Evolutionary conservation across 257 asterid species (phyloP).

Genomic region (Catharanthus roseus): DNA sequence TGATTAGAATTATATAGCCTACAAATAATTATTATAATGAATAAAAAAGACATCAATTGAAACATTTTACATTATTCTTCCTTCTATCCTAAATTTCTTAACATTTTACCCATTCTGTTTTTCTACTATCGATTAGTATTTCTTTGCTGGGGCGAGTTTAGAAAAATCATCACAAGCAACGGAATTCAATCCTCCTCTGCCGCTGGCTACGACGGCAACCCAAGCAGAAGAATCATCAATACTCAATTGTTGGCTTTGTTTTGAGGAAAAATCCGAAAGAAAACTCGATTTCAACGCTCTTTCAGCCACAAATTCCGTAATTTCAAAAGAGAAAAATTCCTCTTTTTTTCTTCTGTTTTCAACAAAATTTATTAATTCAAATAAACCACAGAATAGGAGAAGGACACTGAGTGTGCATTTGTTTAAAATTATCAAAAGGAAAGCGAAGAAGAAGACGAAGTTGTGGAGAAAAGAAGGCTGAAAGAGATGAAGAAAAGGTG

Average conservation of each 20-base stretch:
- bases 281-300: slow-evolving; percentile 90
- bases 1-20: too few species aligned
- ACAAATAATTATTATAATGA: too few species aligned
- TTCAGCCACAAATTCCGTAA: slow-evolving; percentile 85
- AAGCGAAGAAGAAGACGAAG: slow-evolving; percentile 5
- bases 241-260: slow-evolving; percentile 27
- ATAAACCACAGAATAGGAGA: background rate
- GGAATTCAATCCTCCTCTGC: slow-evolving; percentile 44
- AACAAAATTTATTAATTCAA: background rate
- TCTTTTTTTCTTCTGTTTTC: background rate
- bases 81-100: too few species aligned
- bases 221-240: slow-evolving; percentile 30
- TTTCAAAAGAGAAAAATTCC: background rate
- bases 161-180: slow-evolving; percentile 75
- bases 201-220: slow-evolving; percentile 38
- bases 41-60: too few species aligned
- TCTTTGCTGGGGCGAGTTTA: too few species aligned
- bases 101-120: too few species aligned
- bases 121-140: too few species aligned
- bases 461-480: slow-evolving; percentile 16
- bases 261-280: slow-evolving; percentile 51
- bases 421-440: background rate
- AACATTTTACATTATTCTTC: too few species aligned
- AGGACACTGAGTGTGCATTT: background rate
- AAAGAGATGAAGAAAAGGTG: too few species aligned